Conservation (phyloP, 208 protist species). For the Kentomonas sorsogonicus region DNA sequence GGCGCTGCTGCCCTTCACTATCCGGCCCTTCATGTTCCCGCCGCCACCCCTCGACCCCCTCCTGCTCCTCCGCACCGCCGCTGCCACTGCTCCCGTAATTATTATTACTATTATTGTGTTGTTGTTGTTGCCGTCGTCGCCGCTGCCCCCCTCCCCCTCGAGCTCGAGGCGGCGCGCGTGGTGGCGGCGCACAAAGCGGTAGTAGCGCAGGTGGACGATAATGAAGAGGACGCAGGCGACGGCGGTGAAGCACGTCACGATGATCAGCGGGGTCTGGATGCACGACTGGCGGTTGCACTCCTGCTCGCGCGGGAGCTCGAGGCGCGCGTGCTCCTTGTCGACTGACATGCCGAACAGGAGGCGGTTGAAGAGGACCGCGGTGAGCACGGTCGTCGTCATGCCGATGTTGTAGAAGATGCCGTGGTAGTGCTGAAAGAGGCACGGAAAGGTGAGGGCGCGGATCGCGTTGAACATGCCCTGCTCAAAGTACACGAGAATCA, state of each 20-base stretch:
- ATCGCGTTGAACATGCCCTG: constrained; percentile 36
- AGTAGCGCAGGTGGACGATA: constrained; percentile 15
- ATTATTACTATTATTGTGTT: too few relatives aligned
- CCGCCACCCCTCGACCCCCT: not conserved
- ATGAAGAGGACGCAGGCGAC: constrained; percentile 11
- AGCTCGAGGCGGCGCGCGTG: not conserved
- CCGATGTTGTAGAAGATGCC: constrained; percentile 40
- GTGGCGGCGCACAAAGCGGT: constrained; percentile 28
- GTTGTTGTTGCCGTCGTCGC: not conserved
- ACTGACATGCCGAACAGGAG: constrained; percentile 49
- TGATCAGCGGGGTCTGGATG: constrained; percentile 15
- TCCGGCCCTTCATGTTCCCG: not conserved
- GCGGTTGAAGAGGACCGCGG: constrained; percentile 47
- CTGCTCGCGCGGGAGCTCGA: constrained; percentile 12
- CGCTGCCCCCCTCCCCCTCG: not conserved
- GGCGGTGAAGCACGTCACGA: constrained; percentile 8
- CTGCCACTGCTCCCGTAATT: not conserved
- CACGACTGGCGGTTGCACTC: constrained; percentile 9
- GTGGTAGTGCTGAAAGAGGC: constrained; percentile 37
- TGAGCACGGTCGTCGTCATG: constrained; percentile 31
- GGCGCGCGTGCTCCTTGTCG: constrained; percentile 31
- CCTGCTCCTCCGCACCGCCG: not conserved
- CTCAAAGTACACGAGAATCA: constrained; percentile 44
- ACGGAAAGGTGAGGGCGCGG: constrained; percentile 43
- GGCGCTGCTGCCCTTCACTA: too few relatives aligned